Base-by-base conservation (phyloP, 2,329 filamentous ascomycete genomes). In the Monilinia fructigena region DNA sequence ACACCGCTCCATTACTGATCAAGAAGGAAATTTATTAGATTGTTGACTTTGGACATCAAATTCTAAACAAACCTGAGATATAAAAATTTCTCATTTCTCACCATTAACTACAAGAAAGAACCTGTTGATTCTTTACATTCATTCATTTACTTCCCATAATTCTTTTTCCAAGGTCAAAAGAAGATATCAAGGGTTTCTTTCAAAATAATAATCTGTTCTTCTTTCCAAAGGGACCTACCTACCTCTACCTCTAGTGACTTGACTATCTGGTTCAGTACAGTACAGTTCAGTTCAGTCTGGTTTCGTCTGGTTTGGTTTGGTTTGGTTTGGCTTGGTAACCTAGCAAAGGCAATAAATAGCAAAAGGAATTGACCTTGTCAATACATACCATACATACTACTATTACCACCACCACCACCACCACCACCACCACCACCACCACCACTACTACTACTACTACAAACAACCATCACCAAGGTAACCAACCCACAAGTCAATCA, bases 111-210 rank as follows among this genome's bases (percentile, higher is more conserved):
- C 45, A 48, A 48, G 45, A n/a, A 48, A 48, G 45, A n/a, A 50
- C 47, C 2, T 5, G 47, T 60, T 58, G 63, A 66, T 71, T 73
- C 71, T 71, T 62, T 67, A 71, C 69, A 66, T 67, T 73, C 72
- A 54, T 72, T 73, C 67, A 63, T 61, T 64, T 53, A 55, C 58
- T 65, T 66, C 47, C 31, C 5, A 35, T 35, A 35, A 35, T 35
- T 35, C 31, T 35, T 35, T 35, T 35, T 5, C 31, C 3, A 35
- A 42, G 40, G 10, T 42, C 40, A 59, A 47, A 47, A 7, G 26
- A 48, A 38, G 12, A 26, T 23, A 47, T 48, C 14, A 48, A 59
- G 42, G n/a, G 23, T 26, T 48, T 48, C 1, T 35, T 4, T 4
- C 12, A 59, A 59, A n/a, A 47, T 47, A 18, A 47, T 20, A 47